Conservation (phyloP, 2,329 filamentous ascomycete genomes). For the Phyllosticta citrichinensis region DNA sequence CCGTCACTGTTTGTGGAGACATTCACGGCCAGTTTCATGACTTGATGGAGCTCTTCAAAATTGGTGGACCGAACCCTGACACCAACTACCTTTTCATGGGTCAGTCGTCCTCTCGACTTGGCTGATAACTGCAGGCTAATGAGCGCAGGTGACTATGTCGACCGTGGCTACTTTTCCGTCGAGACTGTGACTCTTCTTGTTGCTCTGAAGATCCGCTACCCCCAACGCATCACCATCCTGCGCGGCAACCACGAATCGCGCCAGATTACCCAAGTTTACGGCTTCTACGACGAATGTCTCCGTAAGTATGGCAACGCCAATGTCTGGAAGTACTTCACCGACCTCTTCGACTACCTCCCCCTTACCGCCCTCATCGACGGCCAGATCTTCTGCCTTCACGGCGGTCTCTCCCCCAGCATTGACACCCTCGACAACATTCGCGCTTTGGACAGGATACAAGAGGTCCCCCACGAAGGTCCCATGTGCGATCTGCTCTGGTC, state of each 20-base stretch:
- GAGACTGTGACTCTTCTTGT: constrained; percentile 96
- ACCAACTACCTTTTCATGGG: constrained; percentile 99
- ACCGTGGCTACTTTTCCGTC: constrained; percentile 97
- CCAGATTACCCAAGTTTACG: constrained; percentile 69
- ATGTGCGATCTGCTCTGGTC: constrained; percentile 72
- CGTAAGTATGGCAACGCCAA: constrained; percentile 69
- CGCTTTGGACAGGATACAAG: constrained; percentile 44
- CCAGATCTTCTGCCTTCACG: constrained; percentile 64
- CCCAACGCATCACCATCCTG: constrained; percentile 93
- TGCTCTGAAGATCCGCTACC: constrained; percentile 95
- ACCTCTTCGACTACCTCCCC: constrained; percentile 68
- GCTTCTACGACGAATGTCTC: constrained; percentile 69
- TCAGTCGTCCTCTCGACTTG: constrained; percentile 31
- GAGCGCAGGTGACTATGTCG: constrained; percentile 83
- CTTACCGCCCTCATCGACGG: constrained; percentile 65
- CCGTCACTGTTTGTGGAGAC: constrained; percentile 96
- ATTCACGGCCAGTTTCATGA: constrained; percentile 99
- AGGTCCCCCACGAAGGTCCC: constrained; percentile 67
- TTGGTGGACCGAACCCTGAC: constrained; percentile 93
- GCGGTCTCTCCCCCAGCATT: constrained; percentile 62
- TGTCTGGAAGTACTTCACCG: constrained; percentile 70
- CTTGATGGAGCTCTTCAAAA: constrained; percentile 98
- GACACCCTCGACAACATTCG: constrained; percentile 62
- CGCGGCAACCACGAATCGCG: constrained; percentile 80
- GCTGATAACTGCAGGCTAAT: constrained; percentile 4